A percentile compares a stretch with the other conserved stretches of the same genome.
Conservation (phyloP, 1,139 yeast species). For the Saccharomyces hybrid region DNA sequence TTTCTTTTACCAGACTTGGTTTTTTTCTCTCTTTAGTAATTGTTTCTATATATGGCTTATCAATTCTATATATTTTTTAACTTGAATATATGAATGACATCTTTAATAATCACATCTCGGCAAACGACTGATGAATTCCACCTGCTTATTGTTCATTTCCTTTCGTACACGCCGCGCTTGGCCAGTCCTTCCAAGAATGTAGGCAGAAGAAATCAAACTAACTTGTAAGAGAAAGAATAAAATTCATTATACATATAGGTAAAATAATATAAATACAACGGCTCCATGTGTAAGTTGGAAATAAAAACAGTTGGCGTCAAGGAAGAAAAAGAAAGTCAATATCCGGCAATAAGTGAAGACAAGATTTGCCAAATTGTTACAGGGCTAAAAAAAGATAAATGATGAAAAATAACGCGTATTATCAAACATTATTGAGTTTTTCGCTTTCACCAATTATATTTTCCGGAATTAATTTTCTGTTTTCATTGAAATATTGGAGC, state of each 20-base stretch:
- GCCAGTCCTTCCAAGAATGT: neutral
- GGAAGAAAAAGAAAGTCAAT: neutral
- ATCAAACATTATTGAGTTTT: neutral
- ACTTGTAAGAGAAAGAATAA: neutral
- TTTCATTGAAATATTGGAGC: constrained; percentile 14
- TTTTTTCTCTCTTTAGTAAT: neutral
- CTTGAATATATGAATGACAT: neutral
- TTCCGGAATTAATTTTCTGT: constrained; percentile 4
- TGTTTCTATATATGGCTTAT: neutral
- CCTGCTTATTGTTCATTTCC: neutral
- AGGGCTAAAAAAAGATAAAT: neutral
- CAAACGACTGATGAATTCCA: neutral
- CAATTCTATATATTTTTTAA: neutral
- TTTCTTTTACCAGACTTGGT: neutral
- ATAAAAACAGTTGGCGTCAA: neutral
- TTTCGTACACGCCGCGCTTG: neutral
- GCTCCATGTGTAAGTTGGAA: neutral
- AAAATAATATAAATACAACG: neutral
- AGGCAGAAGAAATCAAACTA: neutral
- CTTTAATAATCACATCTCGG: neutral
- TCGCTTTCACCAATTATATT: neutral
- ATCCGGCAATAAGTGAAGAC: neutral
- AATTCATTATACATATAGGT: neutral
- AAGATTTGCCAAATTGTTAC: neutral
- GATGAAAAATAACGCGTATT: neutral